phyloP scores from a whole-genome alignment of 768 basidiomycete genomes.

The Tricholoma matsutake region DNA sequence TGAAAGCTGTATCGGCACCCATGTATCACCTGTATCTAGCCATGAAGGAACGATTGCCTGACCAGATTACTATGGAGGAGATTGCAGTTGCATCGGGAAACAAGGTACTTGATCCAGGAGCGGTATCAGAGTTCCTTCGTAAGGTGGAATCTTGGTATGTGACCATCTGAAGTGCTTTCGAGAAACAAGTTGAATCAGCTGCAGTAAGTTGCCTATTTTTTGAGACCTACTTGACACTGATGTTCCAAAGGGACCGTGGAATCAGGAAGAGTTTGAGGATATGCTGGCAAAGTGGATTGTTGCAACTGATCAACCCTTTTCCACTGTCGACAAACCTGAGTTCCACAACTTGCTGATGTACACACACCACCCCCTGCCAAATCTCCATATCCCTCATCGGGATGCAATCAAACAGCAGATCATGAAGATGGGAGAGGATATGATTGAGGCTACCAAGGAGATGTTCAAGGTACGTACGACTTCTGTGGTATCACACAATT shows the following conservation, averaged over 20 bases:
- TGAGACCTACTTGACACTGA: not conserved
- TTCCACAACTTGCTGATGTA: not conserved
- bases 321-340: not conserved
- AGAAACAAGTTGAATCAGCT: not conserved
- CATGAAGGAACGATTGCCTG: too few species aligned
- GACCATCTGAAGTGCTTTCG: not conserved
- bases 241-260: not conserved
- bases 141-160: not conserved
- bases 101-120: too few species aligned
- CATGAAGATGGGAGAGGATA: slow-evolving; percentile 1
- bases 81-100: too few species aligned
- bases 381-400: not conserved
- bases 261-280: not conserved
- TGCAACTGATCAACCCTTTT: not conserved
- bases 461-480: not conserved
- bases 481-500: not conserved
- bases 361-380: not conserved
- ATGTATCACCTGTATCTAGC: too few species aligned
- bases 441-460: not conserved
- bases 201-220: not conserved
- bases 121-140: not conserved
- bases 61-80: too few species aligned
- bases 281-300: not conserved
- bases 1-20: too few species aligned
- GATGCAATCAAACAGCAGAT: not conserved